Percentiles rank a stretch among this genome's conserved stretches.
Evolutionary conservation across 768 basidiomycete genomes (phyloP).

Genomic region (Phaffia australis): DNA sequence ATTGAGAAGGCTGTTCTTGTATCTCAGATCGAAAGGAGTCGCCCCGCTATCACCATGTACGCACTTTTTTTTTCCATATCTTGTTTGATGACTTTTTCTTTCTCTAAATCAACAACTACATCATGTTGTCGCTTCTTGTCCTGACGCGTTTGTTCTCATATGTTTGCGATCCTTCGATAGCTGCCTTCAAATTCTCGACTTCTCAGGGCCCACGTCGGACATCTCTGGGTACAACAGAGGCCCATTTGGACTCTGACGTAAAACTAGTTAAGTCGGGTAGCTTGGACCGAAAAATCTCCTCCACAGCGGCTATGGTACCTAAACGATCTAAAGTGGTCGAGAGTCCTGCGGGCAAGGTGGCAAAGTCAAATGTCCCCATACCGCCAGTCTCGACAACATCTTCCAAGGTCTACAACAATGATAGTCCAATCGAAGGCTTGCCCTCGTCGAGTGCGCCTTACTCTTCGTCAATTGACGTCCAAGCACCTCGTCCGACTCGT

Average conservation of each 20-base stretch:
- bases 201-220: slow-evolving; percentile 27
- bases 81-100: neutral
- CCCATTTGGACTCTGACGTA: slow-evolving; percentile 82
- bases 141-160: neutral
- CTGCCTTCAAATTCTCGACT: slow-evolving; percentile 3
- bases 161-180: neutral
- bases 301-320: slow-evolving; percentile 70
- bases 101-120: too few relatives aligned
- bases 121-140: neutral
- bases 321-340: slow-evolving; percentile 93
- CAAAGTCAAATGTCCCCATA: slow-evolving; percentile 47
- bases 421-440: neutral
- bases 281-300: slow-evolving; percentile 87
- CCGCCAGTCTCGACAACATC: neutral
- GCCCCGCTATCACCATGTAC: slow-evolving; percentile 70
- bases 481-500: too few relatives aligned
- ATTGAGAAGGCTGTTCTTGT: slow-evolving; percentile 73
- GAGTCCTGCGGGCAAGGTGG: slow-evolving; percentile 78
- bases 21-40: slow-evolving; percentile 66
- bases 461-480: neutral
- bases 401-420: neutral
- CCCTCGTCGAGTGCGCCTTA: neutral
- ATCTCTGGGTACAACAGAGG: slow-evolving; percentile 43
- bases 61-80: slow-evolving; percentile 25
- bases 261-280: slow-evolving; percentile 91